Conservation (phyloP, 2,329 filamentous ascomycete genomes). For the Calonectria multiphialidica region DNA sequence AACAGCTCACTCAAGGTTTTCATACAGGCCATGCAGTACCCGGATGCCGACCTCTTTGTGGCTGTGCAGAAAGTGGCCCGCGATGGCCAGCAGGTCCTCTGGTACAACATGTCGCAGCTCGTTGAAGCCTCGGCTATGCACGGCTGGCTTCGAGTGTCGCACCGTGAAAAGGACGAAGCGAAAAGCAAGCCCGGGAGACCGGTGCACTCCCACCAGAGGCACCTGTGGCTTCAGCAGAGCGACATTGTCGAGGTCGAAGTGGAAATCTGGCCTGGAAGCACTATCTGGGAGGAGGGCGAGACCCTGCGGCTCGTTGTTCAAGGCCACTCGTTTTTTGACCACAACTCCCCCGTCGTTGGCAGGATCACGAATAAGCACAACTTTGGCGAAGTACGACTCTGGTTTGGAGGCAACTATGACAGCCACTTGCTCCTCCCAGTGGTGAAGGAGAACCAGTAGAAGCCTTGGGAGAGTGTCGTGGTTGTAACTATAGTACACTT, state of each 20-base stretch:
- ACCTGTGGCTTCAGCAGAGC: conserved; percentile 4
- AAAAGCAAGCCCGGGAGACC: background rate
- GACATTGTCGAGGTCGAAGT: conserved; percentile 22
- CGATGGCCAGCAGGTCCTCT: background rate
- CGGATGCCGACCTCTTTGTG: conserved; percentile 2
- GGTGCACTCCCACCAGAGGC: background rate
- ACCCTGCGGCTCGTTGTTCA: conserved; percentile 15
- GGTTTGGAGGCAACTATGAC: conserved; percentile 6
- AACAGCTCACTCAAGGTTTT: conserved; percentile 9
- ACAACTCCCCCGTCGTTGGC: conserved; percentile 1
- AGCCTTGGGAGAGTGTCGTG: no score
- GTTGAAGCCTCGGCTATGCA: background rate
- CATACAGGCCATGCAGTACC: background rate
- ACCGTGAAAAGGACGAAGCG: background rate
- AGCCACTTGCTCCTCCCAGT: background rate
- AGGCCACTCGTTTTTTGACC: conserved; percentile 11
- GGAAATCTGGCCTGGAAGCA: conserved; percentile 20
- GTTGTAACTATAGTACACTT: background rate
- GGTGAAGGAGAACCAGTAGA: background rate
- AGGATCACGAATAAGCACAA: conserved; percentile 16
- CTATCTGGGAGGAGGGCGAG: conserved; percentile 19
- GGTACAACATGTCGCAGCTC: conserved; percentile 1
- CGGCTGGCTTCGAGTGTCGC: conserved; percentile 6
- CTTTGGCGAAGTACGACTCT: conserved; percentile 17
- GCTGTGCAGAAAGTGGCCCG: conserved; percentile 6